phyloP scores from a whole-genome alignment of 257 asterid species.

The Solanum bulbocastanum region DNA sequence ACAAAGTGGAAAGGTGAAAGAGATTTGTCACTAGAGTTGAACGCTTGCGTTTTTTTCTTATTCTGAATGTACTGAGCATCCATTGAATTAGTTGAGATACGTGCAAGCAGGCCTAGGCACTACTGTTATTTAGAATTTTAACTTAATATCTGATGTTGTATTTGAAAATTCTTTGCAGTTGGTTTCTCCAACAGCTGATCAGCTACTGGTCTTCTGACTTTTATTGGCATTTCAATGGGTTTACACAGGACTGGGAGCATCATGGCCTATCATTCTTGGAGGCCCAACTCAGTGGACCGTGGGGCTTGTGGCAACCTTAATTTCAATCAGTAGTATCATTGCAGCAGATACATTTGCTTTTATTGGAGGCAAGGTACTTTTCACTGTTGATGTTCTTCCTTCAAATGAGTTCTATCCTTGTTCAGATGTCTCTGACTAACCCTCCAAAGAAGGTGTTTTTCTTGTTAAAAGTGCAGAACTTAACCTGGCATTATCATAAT shows the following conservation, averaged over 20 bases:
- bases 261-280: constrained; percentile 89
- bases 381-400: background rate
- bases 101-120: background rate
- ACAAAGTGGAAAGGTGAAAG: background rate
- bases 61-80: background rate
- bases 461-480: background rate
- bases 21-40: background rate
- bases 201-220: background rate
- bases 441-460: background rate
- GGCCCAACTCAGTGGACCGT: constrained; percentile 92
- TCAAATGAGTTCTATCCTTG: background rate
- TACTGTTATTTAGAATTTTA: background rate
- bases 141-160: background rate
- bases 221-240: background rate
- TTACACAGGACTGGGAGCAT: constrained; percentile 48
- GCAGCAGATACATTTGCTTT: constrained; percentile 98
- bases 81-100: background rate
- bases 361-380: constrained; percentile 78
- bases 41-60: background rate
- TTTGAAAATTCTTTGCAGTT: constrained; percentile 1
- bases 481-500: background rate
- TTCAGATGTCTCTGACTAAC: background rate
- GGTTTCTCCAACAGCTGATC: background rate
- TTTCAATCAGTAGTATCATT: constrained; percentile 77
- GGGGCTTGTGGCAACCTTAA: constrained; percentile 94